These are phyloP conservation scores for Botrytis sinoallii DNA, from an alignment of 2,329 filamentous ascomycete species.

Conservation along the genomic window DNA sequence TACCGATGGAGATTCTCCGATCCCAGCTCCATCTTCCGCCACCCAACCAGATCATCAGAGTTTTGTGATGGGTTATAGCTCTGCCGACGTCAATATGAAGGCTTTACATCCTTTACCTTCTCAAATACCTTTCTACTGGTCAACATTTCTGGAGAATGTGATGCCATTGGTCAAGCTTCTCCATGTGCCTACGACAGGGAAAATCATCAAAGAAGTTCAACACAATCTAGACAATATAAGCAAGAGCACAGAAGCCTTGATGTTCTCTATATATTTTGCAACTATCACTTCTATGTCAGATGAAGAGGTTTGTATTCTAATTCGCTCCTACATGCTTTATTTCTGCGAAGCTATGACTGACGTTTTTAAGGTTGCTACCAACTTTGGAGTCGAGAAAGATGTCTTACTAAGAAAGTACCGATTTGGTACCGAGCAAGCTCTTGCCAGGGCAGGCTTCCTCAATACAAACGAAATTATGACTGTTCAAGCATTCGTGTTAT, in stretches of 20 bases:
- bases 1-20: constrained; percentile 32
- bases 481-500: constrained; percentile 54
- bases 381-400: constrained; percentile 44
- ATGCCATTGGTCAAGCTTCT: constrained; percentile 70
- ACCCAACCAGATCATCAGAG: constrained; percentile 66
- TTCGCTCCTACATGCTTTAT: neutral
- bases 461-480: constrained; percentile 53
- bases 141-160: constrained; percentile 69
- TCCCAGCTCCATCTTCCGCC: constrained; percentile 44
- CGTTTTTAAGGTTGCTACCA: constrained; percentile 31
- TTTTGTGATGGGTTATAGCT: constrained; percentile 72
- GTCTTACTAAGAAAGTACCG: constrained; percentile 48
- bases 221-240: constrained; percentile 56
- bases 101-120: constrained; percentile 63
- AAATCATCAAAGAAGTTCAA: constrained; percentile 58
- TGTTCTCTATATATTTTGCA: constrained; percentile 57
- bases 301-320: constrained; percentile 32
- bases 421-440: constrained; percentile 52
- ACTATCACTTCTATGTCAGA: constrained; percentile 44
- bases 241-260: constrained; percentile 44
- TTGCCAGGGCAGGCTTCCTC: constrained; percentile 54
- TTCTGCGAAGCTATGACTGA: constrained; percentile 19
- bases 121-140: constrained; percentile 66
- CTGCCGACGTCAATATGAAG: constrained; percentile 63
- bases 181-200: constrained; percentile 65